Base-by-base conservation (phyloP, 2,329 filamentous ascomycete genomes). In the Trichoderma asperellum region DNA sequence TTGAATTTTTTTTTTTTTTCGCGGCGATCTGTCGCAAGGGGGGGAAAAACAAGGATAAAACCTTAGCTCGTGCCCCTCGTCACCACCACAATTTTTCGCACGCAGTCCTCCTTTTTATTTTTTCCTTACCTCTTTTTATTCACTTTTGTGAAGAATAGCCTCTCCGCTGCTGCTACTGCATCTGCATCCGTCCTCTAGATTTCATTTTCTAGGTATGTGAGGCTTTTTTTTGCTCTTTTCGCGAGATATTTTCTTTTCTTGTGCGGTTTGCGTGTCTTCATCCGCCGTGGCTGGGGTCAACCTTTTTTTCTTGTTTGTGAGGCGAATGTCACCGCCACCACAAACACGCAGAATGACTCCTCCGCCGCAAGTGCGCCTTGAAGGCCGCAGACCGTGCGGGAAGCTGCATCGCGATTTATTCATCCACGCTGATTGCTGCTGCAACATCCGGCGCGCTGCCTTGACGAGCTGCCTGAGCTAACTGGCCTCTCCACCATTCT, bases 31-130 rank as follows among this genome's bases (percentile, higher is more conserved):
- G 11, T 43, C 21, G 34, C 57, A 29, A 55, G 52, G 27, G 52
- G 55, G 18, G 18, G 47, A 66, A 58, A 49, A n/a, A 24, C 47
- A 11, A 49, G 49, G 57, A 57, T 61, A 61, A 68, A 68, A 68
- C 60, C 65, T 57, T 68, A 68, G 65, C 65, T 53, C 49, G 56
- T n/a, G 56, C 65, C 65, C 65, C 65, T 61, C 65, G 65, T 68
- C 65, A 61, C 47, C 56, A 68, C 60, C 47, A 68, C 65, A 61
- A 64, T 56, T 67, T 59, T 67, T 59, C 64, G 14, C 49, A 43
- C 64, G 64, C 64, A 67, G 49, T 55, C 64, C 58, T 55, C 55
- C 47, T 67, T 65, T 67, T 52, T 49, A 49, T 52, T 66, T 4
- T 59, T 43, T 59, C 40, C 52, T 12, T 16, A 35, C 62, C 29